Percentiles rank a stretch among this genome's conserved stretches.
These are phyloP conservation scores for Cutaneotrichosporon mucoides DNA, from an alignment of 1,284 basidiomycete species.

Conservation along the genomic window DNA sequence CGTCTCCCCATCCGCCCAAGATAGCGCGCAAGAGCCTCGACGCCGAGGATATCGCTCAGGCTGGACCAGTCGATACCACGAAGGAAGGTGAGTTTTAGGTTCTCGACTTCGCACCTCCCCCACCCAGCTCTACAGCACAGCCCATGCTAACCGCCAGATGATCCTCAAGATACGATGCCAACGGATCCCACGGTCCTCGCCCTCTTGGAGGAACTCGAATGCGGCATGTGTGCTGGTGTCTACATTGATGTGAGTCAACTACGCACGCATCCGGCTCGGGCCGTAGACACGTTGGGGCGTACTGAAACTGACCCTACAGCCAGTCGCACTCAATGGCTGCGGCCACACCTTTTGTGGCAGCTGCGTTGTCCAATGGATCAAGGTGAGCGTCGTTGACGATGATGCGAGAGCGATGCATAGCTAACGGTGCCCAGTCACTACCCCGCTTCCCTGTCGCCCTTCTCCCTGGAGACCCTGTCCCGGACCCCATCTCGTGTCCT, in stretches of 20 bases:
- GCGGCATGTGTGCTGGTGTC: constrained; percentile 26
- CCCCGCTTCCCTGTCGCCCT: constrained; percentile 69
- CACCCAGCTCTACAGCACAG: too few relatives aligned
- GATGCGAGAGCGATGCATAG: too few relatives aligned
- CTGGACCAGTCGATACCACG: background rate
- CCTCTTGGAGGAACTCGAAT: constrained; percentile 23
- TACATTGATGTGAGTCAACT: constrained; percentile 19
- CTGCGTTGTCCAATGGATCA: constrained; percentile 26
- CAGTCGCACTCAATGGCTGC: constrained; percentile 26
- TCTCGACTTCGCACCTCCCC: too few relatives aligned
- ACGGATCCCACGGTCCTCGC: constrained; percentile 4
- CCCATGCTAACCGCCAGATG: background rate
- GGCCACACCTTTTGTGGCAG: constrained; percentile 26
- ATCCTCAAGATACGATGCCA: background rate
- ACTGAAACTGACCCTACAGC: constrained; percentile 13
- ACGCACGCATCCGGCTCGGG: background rate
- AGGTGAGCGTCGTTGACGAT: constrained; percentile 3
- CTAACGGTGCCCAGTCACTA: constrained; percentile 40
- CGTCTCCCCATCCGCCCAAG: constrained; percentile 9
- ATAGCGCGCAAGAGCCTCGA: constrained; percentile 9
- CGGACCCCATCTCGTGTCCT: constrained; percentile 53
- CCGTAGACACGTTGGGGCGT: background rate
- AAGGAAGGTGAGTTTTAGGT: background rate
- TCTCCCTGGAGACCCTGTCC: constrained; percentile 65
- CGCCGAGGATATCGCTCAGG: background rate